phyloP scores from a whole-genome alignment of 495 filamentous ascomycete species.

The Gamarada debralockiae region DNA sequence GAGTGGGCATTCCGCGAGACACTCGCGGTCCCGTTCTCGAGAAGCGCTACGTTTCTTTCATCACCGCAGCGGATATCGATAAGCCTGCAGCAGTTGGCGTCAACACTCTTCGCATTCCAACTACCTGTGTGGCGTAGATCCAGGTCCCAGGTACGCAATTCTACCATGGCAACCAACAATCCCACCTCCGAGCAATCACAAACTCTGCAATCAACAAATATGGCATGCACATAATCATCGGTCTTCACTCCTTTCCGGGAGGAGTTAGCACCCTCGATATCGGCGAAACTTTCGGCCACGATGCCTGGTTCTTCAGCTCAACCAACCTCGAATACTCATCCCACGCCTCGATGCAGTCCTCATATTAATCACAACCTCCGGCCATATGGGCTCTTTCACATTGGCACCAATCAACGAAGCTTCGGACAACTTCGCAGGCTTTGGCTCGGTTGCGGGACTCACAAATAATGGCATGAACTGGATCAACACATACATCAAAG shows the following conservation, averaged over 20 bases:
- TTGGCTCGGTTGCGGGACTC: conserved; percentile 4
- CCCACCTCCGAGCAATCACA: conserved; percentile 1
- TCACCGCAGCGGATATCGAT: conserved; percentile 1
- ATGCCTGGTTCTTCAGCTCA: conserved; percentile 4
- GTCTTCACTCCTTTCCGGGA: too few species aligned
- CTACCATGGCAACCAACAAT: conserved; percentile 5
- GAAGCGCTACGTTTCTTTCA: neutral
- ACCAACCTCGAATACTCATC: conserved; percentile 1
- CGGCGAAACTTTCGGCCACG: conserved; percentile 2
- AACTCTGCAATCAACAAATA: too few species aligned
- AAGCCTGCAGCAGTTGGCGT: neutral
- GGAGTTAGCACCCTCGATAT: conserved; percentile 7
- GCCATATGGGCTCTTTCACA: neutral
- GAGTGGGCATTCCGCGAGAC: neutral
- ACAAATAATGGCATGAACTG: neutral
- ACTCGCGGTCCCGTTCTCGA: neutral
- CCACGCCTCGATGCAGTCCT: conserved; percentile 7
- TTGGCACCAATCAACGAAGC: conserved; percentile 11
- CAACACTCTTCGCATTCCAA: conserved; percentile 5
- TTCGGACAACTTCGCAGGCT: neutral
- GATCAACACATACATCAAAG: conserved; percentile 5
- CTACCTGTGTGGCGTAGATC: conserved; percentile 9
- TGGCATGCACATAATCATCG: too few species aligned
- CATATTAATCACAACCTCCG: conserved; percentile 5
- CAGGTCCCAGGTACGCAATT: conserved; percentile 4